Conservation (phyloP, 148 eudicot genomes). For the Rhododendron simsii region DNA sequence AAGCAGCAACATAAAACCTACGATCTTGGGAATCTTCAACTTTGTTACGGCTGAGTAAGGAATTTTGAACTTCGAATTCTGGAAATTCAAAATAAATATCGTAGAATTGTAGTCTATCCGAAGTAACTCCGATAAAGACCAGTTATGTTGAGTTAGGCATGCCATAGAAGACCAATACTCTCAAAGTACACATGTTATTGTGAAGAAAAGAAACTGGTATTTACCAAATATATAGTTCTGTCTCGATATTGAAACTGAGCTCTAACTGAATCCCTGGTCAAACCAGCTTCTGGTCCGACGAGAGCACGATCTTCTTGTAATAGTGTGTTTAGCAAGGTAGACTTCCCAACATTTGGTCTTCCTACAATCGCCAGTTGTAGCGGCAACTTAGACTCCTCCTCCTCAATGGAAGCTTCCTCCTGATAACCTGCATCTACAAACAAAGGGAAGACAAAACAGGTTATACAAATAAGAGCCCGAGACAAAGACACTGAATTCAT, state of each 20-base stretch:
- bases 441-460: not conserved
- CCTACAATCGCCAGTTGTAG: constrained; percentile 94
- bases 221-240: constrained; percentile 86
- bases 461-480: not conserved
- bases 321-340: constrained; percentile 82
- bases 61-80: not conserved
- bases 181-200: not conserved
- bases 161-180: not conserved
- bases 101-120: not conserved
- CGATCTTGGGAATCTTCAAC: not conserved
- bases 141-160: no score
- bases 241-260: constrained; percentile 79
- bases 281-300: constrained; percentile 98
- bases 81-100: not conserved
- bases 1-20: not conserved
- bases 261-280: constrained; percentile 96
- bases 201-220: constrained; percentile 17
- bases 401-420: constrained; percentile 25
- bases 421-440: constrained; percentile 35
- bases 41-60: not conserved
- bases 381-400: constrained; percentile 55
- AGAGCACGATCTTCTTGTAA: constrained; percentile 95
- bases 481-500: not conserved
- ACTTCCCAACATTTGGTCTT: constrained; percentile 92
- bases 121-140: not conserved